Conservation (phyloP, 2,329 filamentous ascomycete species). For the Aureobasidium namibiae region DNA sequence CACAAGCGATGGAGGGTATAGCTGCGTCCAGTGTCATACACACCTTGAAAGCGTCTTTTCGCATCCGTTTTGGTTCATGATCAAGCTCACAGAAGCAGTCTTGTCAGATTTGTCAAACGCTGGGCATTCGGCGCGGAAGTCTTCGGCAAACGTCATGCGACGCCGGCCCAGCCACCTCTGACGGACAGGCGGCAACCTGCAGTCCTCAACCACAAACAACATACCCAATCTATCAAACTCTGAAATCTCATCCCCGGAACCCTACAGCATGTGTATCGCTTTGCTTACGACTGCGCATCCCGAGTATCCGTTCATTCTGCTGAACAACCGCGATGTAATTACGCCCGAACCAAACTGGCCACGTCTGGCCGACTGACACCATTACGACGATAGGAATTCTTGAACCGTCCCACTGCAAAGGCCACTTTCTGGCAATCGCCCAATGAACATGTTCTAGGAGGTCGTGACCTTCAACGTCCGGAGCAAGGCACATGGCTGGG, state of each 20-base stretch:
- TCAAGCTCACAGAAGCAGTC: background rate
- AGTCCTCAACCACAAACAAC: background rate
- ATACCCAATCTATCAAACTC: background rate
- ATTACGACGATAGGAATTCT: slow-evolving; percentile 43
- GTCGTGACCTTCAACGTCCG: slow-evolving; percentile 52
- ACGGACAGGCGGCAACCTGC: background rate
- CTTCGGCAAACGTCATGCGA: background rate
- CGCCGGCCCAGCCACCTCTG: slow-evolving; percentile 3
- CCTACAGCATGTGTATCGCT: slow-evolving; percentile 39
- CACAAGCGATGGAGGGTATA: background rate
- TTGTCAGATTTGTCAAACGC: background rate
- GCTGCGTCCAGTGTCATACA: background rate
- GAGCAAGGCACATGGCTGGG: slow-evolving; percentile 58
- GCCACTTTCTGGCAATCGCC: slow-evolving; percentile 54
- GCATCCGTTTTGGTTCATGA: background rate
- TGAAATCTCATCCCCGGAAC: background rate
- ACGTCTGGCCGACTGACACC: background rate
- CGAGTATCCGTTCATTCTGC: slow-evolving; percentile 41
- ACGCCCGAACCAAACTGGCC: background rate
- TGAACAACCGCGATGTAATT: slow-evolving; percentile 42
- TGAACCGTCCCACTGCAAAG: slow-evolving; percentile 51
- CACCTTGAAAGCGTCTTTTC: background rate
- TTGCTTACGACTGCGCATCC: slow-evolving; percentile 42
- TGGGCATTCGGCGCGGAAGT: background rate
- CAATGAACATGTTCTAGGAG: slow-evolving; percentile 48